A percentile compares a stretch with the other conserved stretches of the same genome.
phyloP scores from a whole-genome alignment of 805 yeast genomes.

The Wickerhamiella vanderwaltii region DNA sequence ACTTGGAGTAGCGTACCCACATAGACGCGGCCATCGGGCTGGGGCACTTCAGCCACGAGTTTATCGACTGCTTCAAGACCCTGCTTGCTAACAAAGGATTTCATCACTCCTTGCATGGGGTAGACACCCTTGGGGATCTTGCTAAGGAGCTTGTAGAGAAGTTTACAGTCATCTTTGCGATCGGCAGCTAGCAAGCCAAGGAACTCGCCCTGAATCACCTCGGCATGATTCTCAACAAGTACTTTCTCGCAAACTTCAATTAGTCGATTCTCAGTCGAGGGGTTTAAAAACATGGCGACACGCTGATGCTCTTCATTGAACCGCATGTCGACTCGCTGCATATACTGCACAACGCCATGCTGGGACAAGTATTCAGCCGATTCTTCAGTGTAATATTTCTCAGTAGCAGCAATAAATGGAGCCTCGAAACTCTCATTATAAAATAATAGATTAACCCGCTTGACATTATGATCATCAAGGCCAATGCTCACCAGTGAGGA shows the following conservation, averaged over 20 bases:
- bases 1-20: constrained; percentile 64
- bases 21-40: constrained; percentile 62
- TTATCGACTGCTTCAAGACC: constrained; percentile 53
- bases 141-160: constrained; percentile 62
- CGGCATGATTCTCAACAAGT: constrained; percentile 68
- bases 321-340: constrained; percentile 72
- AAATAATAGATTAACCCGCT: constrained; percentile 69
- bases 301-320: constrained; percentile 73
- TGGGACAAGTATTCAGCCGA: constrained; percentile 51
- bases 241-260: constrained; percentile 64
- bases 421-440: constrained; percentile 70
- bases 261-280: constrained; percentile 66
- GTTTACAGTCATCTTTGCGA: constrained; percentile 57
- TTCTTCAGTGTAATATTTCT: constrained; percentile 51
- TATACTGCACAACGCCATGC: constrained; percentile 81
- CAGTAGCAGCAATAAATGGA: constrained; percentile 53
- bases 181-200: constrained; percentile 59
- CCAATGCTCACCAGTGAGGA: constrained; percentile 83
- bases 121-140: constrained; percentile 71
- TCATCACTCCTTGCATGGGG: constrained; percentile 63
- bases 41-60: constrained; percentile 30
- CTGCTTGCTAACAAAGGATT: constrained; percentile 54
- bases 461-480: constrained; percentile 78
- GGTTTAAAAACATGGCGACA: constrained; percentile 70
- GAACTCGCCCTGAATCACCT: constrained; percentile 65